Base-by-base conservation (phyloP, 2,329 filamentous ascomycete genomes). In the Botrytis deweyae region DNA sequence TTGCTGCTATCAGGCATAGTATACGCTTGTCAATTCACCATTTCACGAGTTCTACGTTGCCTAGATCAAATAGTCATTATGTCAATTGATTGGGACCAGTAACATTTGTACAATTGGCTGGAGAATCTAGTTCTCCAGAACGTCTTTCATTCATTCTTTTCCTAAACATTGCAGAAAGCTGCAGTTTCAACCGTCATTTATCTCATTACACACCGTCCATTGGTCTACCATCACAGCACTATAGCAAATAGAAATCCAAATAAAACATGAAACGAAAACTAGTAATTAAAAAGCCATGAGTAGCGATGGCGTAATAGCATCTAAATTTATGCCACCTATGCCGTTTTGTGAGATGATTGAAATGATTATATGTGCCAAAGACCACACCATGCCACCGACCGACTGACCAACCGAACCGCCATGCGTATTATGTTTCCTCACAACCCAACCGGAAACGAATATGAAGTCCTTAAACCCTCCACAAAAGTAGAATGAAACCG, bases 391-490 rank as follows among this genome's bases (percentile, higher is more conserved):
- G n/a, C 49, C 49, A 59, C 36, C 49, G 18, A 40, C 22, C 44
- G 25, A 36, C 49, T 52, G 12, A 58, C 46, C 36, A 42, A 58
- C 66, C 36, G 29, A 49, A 68, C 36, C 5, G 40, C 18, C 65
- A 58, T 68, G 65, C 65, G 36, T 38, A 69, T 58, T 69, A 44
- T 58, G 38, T 20, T 64, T 64, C n/a, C 38, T 69, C 38, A 33
- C 49, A 16, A 33, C 36, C 22, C 42, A 69, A 33, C n/a, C n/a
- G n/a, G 55, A 68, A 69, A 69, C 36, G 40, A 20, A 69, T 20
- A 55, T 68, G 65, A 68, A 38, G 36, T 69, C 38, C 66, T 29
- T 42, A 7, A 69, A 44, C 42, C 66, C 66, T 58, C n/a, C 49
- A n/a, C n/a, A 38, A 25, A 58, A 68, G 49, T 10, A 33, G 29